Evolutionary conservation across 768 basidiomycete genomes (phyloP).

Genomic region (Leucocoprinus sp.): DNA sequence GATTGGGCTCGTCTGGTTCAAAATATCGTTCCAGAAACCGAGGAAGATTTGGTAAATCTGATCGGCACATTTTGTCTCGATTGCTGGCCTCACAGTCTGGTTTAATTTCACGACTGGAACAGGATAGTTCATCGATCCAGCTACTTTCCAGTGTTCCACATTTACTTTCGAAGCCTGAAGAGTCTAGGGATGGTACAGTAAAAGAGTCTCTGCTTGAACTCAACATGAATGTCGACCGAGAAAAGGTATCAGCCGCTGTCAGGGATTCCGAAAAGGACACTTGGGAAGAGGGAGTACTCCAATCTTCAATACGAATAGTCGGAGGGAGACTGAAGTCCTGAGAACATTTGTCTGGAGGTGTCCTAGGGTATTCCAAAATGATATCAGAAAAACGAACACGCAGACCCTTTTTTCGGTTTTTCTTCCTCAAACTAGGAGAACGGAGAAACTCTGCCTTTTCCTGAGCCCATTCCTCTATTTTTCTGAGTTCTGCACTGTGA

Average conservation of each 20-base stretch:
- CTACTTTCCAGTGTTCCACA: background rate
- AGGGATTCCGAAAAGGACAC: background rate
- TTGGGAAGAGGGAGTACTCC: background rate
- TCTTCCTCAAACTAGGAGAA: background rate
- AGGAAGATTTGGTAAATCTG: background rate
- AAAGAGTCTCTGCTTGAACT: background rate
- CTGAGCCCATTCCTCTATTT: background rate
- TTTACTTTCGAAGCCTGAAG: background rate
- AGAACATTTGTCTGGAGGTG: background rate
- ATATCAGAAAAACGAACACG: background rate
- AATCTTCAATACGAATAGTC: slow-evolving; percentile 6
- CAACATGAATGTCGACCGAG: background rate
- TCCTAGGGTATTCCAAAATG: background rate
- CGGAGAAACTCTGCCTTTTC: slow-evolving; percentile 2
- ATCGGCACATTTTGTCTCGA: background rate
- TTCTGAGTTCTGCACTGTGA: too few relatives aligned
- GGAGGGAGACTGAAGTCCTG: background rate
- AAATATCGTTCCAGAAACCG: background rate
- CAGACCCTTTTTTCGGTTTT: background rate
- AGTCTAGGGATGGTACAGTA: background rate
- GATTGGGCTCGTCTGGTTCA: background rate
- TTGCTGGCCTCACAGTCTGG: background rate
- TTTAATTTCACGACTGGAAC: background rate
- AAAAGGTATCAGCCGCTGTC: background rate
- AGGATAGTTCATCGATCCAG: too few relatives aligned